Percentiles rank a stretch among this genome's conserved stretches.
These are phyloP conservation scores for Psilocybe azurescens DNA, from an alignment of 768 basidiomycete genomes.

Conservation along the genomic window DNA sequence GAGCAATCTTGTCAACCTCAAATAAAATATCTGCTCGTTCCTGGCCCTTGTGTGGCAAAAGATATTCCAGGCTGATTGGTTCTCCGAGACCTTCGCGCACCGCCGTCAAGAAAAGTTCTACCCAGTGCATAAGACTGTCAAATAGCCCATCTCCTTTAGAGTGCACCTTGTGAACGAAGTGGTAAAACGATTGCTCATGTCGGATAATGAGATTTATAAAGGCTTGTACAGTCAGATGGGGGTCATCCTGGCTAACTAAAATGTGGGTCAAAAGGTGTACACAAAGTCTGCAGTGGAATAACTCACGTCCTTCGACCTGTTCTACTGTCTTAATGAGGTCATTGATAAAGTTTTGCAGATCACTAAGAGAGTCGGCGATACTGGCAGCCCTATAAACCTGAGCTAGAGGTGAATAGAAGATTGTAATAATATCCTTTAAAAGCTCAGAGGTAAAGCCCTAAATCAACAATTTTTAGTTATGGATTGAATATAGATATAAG, in stretches of 20 bases:
- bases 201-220: slow-evolving; percentile 94
- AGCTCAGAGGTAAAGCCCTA: slow-evolving; percentile 95
- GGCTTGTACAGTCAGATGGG: slow-evolving; percentile 84
- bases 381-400: slow-evolving; percentile 98
- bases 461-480: background rate
- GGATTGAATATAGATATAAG: background rate
- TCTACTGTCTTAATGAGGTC: slow-evolving; percentile 97
- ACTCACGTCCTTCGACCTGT: slow-evolving; percentile 84
- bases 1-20: slow-evolving; percentile 88
- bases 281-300: slow-evolving; percentile 21
- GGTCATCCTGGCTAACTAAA: slow-evolving; percentile 82
- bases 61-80: slow-evolving; percentile 81
- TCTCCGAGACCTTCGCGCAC: slow-evolving; percentile 87
- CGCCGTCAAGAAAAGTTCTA: slow-evolving; percentile 91
- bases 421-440: slow-evolving; percentile 97
- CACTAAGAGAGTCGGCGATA: slow-evolving; percentile 91
- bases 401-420: slow-evolving; percentile 96
- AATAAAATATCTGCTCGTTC: slow-evolving; percentile 79
- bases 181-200: slow-evolving; percentile 95
- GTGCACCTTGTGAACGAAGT: slow-evolving; percentile 98
- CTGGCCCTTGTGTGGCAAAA: slow-evolving; percentile 82
- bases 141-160: slow-evolving; percentile 95
- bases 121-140: slow-evolving; percentile 94
- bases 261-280: background rate
- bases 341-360: slow-evolving; percentile 92